phyloP scores from a whole-genome alignment of 257 asterid genomes.

The Salvia splendens region DNA sequence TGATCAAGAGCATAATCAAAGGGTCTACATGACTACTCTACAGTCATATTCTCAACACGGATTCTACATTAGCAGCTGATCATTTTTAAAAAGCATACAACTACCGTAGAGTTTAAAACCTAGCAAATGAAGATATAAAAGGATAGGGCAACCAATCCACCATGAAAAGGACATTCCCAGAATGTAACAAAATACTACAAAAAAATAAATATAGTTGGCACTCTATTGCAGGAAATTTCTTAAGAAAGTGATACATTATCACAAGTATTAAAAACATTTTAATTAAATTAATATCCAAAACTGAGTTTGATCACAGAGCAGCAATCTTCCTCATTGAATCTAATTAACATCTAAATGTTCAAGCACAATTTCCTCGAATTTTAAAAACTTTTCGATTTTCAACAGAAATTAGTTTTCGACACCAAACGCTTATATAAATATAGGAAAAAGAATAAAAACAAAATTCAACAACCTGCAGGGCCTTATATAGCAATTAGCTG shows the following conservation, averaged over 20 bases:
- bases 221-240: conserved; percentile 11
- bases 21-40: conserved; percentile 14
- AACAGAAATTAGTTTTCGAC: not conserved
- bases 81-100: conserved; percentile 34
- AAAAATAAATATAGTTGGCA: conserved; percentile 2
- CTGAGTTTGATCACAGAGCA: conserved; percentile 20
- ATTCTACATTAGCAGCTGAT: conserved; percentile 30
- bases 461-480: not conserved
- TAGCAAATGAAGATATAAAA: conserved; percentile 43
- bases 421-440: not conserved
- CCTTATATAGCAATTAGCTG: conserved; percentile 8
- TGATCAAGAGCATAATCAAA: conserved; percentile 16
- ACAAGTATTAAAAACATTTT: not conserved
- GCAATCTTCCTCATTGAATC: conserved; percentile 23
- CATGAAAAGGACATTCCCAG: conserved; percentile 49
- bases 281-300: conserved; percentile 11
- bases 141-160: conserved; percentile 52
- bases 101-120: conserved; percentile 36
- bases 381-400: not conserved
- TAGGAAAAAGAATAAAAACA: not conserved
- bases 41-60: conserved; percentile 32
- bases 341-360: conserved; percentile 14
- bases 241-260: conserved; percentile 13
- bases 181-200: conserved; percentile 37
- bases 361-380: not conserved